Conservation (phyloP, 441 rosid genomes). For the Syzygium syzygioides region DNA sequence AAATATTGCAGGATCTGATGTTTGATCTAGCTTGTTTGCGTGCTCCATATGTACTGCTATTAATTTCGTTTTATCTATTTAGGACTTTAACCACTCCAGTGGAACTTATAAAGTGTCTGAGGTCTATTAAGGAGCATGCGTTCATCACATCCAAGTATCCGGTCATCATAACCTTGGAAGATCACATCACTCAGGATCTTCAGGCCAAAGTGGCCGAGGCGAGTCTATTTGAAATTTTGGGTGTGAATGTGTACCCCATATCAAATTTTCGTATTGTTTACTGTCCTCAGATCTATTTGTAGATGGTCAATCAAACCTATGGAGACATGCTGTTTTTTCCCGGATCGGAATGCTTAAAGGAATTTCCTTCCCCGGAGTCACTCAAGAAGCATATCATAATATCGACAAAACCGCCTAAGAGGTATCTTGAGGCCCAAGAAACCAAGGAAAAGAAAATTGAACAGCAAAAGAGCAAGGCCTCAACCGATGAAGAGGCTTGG, state of each 20-base stretch:
- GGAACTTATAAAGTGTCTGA: constrained; percentile 7
- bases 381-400: constrained; percentile 3
- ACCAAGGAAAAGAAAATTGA: not conserved
- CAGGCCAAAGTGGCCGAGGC: constrained; percentile 4
- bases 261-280: not conserved
- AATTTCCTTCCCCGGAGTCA: constrained; percentile 8
- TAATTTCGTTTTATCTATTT: not conserved
- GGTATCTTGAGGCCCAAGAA: not conserved
- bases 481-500: not conserved
- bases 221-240: not conserved
- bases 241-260: not conserved
- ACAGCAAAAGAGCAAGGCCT: not conserved
- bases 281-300: not conserved
- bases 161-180: constrained; percentile 8
- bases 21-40: not conserved
- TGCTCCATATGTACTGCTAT: not conserved
- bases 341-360: not conserved
- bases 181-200: constrained; percentile 7
- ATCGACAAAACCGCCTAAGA: constrained; percentile 14
- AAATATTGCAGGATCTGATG: not conserved
- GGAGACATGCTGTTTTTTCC: constrained; percentile 9
- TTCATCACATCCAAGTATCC: not conserved
- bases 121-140: constrained; percentile 6
- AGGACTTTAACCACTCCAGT: constrained; percentile 10
- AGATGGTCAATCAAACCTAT: constrained; percentile 10